Conservation (phyloP, 2,329 filamentous ascomycete species). For the Diaporthe citrichinensis region DNA sequence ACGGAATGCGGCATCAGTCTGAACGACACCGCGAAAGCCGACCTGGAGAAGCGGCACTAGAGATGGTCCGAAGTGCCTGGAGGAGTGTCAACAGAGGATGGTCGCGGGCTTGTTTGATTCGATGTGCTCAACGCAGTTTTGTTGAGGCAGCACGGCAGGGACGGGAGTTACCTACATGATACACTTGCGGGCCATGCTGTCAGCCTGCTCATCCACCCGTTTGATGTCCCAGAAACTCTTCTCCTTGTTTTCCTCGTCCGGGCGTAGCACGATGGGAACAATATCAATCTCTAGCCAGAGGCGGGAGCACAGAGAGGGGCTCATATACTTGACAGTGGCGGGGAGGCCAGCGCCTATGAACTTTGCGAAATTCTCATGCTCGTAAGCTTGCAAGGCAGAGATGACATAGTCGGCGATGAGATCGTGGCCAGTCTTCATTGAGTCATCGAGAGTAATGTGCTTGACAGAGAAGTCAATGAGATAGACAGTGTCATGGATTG, state of each 20-base stretch:
- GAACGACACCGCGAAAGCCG: conserved; percentile 76
- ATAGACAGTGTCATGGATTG: conserved; percentile 81
- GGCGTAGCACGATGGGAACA: conserved; percentile 76
- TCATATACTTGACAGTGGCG: conserved; percentile 68
- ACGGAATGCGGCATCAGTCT: conserved; percentile 77
- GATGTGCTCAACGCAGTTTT: background rate
- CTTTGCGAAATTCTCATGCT: conserved; percentile 77
- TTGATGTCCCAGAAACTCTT: conserved; percentile 58
- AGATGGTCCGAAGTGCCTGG: conserved; percentile 79
- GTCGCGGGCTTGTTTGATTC: background rate
- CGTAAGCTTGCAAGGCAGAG: conserved; percentile 69
- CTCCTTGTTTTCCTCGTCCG: conserved; percentile 59
- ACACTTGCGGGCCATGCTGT: conserved; percentile 85
- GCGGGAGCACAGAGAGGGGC: conserved; percentile 76
- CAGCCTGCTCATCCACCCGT: conserved; percentile 84
- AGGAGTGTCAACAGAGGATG: background rate
- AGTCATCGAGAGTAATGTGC: conserved; percentile 62
- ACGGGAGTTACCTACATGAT: conserved; percentile 69
- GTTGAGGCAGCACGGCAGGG: conserved; percentile 25
- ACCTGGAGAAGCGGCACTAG: conserved; percentile 78
- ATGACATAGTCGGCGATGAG: conserved; percentile 73
- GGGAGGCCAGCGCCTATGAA: conserved; percentile 82
- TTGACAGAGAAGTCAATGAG: conserved; percentile 80
- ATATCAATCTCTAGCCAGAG: conserved; percentile 85
- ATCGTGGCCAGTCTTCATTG: conserved; percentile 57